Evolutionary conservation across 257 asterid species (phyloP), one percentile per base, ranked within the genome.

Genomic region (Fraxinus excelsior): DNA sequence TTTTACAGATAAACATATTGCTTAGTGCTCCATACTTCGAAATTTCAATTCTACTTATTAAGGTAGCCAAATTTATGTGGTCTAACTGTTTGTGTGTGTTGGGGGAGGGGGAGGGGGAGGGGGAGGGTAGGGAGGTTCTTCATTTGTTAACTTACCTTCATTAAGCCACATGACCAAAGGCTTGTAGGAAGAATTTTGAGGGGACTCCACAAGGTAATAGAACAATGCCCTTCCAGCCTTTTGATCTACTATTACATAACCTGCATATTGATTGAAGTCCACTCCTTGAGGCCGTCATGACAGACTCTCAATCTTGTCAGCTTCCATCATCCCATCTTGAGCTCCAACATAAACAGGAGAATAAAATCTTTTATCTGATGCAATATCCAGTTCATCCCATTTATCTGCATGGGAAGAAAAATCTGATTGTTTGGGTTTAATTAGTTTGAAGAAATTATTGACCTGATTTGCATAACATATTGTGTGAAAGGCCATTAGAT

Each of bases 131-230:
- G 34, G 34, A 35, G 38, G 9, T 6, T 35, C 38, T 35, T 37
- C 8, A 37, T 6, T 37, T 37, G 40, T 34, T 28, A 34, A 28
- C 14, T 42, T 83, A 87, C 92, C 89, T 82, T 89, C 91, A 68
- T 84, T 88, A 29, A 90, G 80, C 95, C 95, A 88, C 49, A 86
- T 72, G 69, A 85, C 79, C 29, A 88, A 83, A 64, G 90, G 90
- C n/a, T 82, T 80, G 62, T 79, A 51, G 31, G 81, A 53, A 28
- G 87, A 75, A 70, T 88, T 78, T 7, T 80, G 18, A 0, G 87
- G 81, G 2, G 91, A 84, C 84, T 88, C 92, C 1, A 77, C 88
- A 49, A 86, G 84, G 74, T 87, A 90, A 79, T 88, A 88, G 38
- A 85, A 88, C 60, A 88, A 76, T 14, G 91, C 85, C 72, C 87